Percentiles rank a stretch among this genome's conserved stretches.
phyloP scores from a whole-genome alignment of 2,329 filamentous ascomycete species.

The Xylariaceae sp. region DNA sequence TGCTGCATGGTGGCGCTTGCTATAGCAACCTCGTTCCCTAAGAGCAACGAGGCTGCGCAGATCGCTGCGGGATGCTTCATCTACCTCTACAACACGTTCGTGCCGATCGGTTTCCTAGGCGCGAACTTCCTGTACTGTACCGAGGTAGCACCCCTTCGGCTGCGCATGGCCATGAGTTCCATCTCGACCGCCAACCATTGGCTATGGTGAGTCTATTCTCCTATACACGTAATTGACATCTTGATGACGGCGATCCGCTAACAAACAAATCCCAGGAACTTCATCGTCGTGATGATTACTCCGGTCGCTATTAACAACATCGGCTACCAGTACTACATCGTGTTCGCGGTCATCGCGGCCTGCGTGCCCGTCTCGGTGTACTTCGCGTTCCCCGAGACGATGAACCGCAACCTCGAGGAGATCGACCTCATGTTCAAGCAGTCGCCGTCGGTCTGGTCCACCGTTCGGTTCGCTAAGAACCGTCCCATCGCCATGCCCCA shows the following conservation, averaged over 20 bases:
- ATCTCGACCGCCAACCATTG: constrained; percentile 59
- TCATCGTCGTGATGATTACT: constrained; percentile 48
- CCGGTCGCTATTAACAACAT: constrained; percentile 53
- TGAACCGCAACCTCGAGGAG: constrained; percentile 52
- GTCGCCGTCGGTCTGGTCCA: constrained; percentile 40
- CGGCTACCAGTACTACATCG: constrained; percentile 54
- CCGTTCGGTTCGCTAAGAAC: constrained; percentile 42
- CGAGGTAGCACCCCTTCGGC: constrained; percentile 56
- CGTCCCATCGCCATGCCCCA: constrained; percentile 38
- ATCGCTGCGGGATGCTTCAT: constrained; percentile 59
- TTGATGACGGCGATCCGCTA: too few species aligned
- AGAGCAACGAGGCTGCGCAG: constrained; percentile 48
- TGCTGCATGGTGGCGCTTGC: constrained; percentile 58
- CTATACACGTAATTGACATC: background rate
- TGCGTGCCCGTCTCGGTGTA: constrained; percentile 49
- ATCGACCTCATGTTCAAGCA: constrained; percentile 48
- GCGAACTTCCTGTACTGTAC: constrained; percentile 64
- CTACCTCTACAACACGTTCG: constrained; percentile 63
- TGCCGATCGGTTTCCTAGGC: constrained; percentile 61
- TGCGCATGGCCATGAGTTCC: constrained; percentile 57
- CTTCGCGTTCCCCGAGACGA: constrained; percentile 53
- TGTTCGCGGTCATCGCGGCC: constrained; percentile 50
- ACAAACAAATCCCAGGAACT: constrained; percentile 37
- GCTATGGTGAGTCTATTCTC: constrained; percentile 43
- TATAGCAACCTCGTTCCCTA: constrained; percentile 52